Base-by-base conservation (phyloP, 352 stramenopile genomes). In the Sclerospora graminicola region DNA sequence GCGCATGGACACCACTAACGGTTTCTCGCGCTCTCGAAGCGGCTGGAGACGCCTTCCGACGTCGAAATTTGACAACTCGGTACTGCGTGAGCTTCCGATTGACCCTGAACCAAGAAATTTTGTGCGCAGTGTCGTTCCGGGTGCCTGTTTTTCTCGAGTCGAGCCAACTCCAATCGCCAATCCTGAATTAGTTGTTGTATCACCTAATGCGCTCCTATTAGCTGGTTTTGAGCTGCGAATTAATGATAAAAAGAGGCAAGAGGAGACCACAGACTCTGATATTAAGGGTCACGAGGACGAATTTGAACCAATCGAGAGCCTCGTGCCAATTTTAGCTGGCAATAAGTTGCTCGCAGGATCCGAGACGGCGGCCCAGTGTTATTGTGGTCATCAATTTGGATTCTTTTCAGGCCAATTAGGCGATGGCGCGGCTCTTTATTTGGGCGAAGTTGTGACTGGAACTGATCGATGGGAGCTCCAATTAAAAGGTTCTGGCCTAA, bases 401-500 rank as follows among this genome's bases (percentile, higher is more conserved):
- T 88, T 82, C 42, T 96, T 95, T 41, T 94, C 85, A 3, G 84
- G 85, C 0, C 87, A 96, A 64, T 66, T 96, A 38, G 88, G 88
- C 33, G 88, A 96, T 48, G 88, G 88, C 28, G 84, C 82, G 1
- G 86, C 88, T 5, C 71, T 96, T 33, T 94, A 91, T 56, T 51
- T 96, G 10, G 88, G 84, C 18, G 84, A 96, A 59, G 67, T 94
- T 23, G 65, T 84, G 26, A 47, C 50, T 31, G 43, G 40, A n/a
- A 40, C 60, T 6, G 41, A 60, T 36, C 51, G 82, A 9, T 97
- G 83, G 60, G 95, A 99, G 66, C 60, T 98, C 36, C 96, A 98
- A 60, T 66, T 98, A 10, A 98, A 99, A 53, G 95, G 96, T 7
- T 90, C 84, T 1, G 96, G 96, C 0, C 81, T 80, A 41, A 99